These are phyloP conservation scores for Paralagenidium karlingii DNA, from an alignment of 352 stramenopile genomes.

Conservation along the genomic window DNA sequence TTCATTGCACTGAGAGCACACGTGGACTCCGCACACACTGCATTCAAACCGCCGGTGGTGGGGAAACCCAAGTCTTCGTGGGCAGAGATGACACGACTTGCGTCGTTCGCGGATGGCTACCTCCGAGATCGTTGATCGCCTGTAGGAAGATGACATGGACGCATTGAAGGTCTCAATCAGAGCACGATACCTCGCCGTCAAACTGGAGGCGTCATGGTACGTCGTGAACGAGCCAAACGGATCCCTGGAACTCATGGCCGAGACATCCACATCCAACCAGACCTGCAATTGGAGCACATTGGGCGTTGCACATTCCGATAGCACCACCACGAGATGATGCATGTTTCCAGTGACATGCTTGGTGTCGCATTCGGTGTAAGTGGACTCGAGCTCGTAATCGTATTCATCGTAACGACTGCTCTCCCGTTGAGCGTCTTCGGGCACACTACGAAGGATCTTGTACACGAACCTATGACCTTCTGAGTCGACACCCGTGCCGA, in stretches of 20 bases:
- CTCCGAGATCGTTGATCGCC: too few species aligned
- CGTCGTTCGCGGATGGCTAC: too few species aligned
- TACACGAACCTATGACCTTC: constrained; percentile 36
- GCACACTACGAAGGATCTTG: constrained; percentile 43
- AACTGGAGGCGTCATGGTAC: constrained; percentile 54
- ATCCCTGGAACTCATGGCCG: constrained; percentile 25
- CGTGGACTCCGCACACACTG: too few species aligned
- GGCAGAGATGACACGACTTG: too few species aligned
- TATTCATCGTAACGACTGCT: constrained; percentile 7
- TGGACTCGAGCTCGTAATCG: constrained; percentile 25
- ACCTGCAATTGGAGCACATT: constrained; percentile 55
- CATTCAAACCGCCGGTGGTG: too few species aligned
- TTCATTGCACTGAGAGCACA: too few species aligned
- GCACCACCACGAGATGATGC: constrained; percentile 42
- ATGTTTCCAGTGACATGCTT: too few species aligned
- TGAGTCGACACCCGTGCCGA: constrained; percentile 27
- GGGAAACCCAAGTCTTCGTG: too few species aligned
- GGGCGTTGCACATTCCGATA: constrained; percentile 36
- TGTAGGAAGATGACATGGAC: too few species aligned
- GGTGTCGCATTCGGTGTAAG: constrained; percentile 29
- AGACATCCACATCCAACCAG: constrained; percentile 55
- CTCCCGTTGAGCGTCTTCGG: constrained; percentile 24
- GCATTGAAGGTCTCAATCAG: constrained; percentile 42
- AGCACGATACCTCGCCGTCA: constrained; percentile 48
- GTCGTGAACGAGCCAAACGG: constrained; percentile 24